These are phyloP conservation scores for Ustilago sp. DNA, from an alignment of 1,284 basidiomycete species.

Conservation along the genomic window DNA sequence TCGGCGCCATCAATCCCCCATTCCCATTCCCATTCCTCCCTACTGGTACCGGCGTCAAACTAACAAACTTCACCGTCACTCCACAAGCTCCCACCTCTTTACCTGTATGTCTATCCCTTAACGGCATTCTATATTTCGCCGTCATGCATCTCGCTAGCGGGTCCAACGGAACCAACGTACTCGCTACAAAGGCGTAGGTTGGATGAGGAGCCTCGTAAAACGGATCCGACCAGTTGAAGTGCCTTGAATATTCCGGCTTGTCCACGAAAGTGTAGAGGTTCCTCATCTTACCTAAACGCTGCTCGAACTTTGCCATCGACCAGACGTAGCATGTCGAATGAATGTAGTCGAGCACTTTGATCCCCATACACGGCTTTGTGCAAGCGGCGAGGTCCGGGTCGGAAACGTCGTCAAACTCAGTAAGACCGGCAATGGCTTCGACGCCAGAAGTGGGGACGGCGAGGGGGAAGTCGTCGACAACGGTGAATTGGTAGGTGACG, in stretches of 20 bases:
- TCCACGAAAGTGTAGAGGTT: conserved; percentile 92
- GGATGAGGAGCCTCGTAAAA: conserved; percentile 80
- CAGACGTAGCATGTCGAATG: conserved; percentile 72
- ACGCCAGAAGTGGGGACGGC: conserved; percentile 84
- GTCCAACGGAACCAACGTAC: conserved; percentile 83
- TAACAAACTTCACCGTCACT: conserved; percentile 61
- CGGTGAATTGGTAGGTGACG: conserved; percentile 90
- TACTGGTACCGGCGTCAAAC: conserved; percentile 36
- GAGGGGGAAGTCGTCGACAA: conserved; percentile 83
- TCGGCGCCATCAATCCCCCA: conserved; percentile 26
- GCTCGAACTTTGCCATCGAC: conserved; percentile 87
- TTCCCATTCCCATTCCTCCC: conserved; percentile 12
- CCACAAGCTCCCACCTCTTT: conserved; percentile 45
- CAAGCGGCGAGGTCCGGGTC: conserved; percentile 55
- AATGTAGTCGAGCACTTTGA: conserved; percentile 80
- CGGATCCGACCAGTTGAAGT: conserved; percentile 91
- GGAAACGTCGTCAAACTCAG: conserved; percentile 81
- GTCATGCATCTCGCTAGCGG: conserved; percentile 78
- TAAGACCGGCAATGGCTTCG: conserved; percentile 83
- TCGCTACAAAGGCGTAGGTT: conserved; percentile 78
- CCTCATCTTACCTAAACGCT: conserved; percentile 91
- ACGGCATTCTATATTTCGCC: conserved; percentile 53
- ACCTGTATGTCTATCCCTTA: conserved; percentile 47
- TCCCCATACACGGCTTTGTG: conserved; percentile 78
- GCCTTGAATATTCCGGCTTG: conserved; percentile 79